These are phyloP conservation scores for Przewalskia tangutica DNA, from an alignment of 257 asterid species.

Conservation along the genomic window DNA sequence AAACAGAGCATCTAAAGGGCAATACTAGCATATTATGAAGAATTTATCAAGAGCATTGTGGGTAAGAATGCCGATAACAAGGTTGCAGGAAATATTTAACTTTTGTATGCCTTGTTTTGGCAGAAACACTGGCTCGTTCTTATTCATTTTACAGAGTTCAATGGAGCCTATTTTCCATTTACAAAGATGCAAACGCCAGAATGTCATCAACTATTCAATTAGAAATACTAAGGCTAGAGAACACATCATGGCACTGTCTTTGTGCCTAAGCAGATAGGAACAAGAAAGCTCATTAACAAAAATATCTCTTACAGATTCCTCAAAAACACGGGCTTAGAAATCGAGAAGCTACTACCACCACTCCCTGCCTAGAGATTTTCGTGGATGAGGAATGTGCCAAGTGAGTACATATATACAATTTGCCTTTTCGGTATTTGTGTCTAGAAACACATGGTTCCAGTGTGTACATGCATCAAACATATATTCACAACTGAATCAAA, in stretches of 20 bases:
- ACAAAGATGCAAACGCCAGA: conserved; percentile 42
- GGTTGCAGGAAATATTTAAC: background rate
- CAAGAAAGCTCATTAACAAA: conserved; percentile 1
- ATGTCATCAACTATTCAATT: conserved; percentile 28
- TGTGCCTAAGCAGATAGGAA: too few species aligned
- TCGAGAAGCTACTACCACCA: conserved; percentile 41
- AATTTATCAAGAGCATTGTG: too few species aligned
- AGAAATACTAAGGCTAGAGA: conserved; percentile 34
- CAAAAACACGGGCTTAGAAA: conserved; percentile 52
- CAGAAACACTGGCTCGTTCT: background rate
- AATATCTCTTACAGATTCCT: conserved; percentile 51
- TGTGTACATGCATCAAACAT: too few species aligned
- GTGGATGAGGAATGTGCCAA: too few species aligned
- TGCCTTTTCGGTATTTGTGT: background rate
- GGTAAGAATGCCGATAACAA: background rate
- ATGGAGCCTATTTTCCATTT: too few species aligned
- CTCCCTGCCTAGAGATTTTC: conserved; percentile 67
- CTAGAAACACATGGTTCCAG: background rate
- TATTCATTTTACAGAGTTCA: conserved; percentile 31
- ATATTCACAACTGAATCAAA: background rate
- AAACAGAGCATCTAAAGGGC: too few species aligned
- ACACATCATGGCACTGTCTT: too few species aligned
- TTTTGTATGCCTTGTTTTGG: background rate
- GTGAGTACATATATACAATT: conserved; percentile 33
- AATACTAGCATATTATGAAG: too few species aligned